Evolutionary conservation across 495 filamentous ascomycete species (phyloP).

Genomic region (Penicillium turbatum): DNA sequence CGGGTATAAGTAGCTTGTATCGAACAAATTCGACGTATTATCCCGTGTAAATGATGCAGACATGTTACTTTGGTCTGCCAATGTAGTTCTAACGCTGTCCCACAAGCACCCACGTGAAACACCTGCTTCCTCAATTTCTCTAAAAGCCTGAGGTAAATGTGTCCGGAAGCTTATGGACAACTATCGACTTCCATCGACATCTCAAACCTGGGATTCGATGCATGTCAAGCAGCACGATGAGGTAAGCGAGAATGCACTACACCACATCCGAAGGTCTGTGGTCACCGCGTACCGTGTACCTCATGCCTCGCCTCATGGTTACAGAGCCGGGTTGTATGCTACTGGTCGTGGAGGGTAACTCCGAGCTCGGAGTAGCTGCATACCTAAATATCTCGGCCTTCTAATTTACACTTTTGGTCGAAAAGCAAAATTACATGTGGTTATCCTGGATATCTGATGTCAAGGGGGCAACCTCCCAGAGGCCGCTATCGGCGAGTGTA

Average conservation of each 20-base stretch:
- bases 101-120: neutral
- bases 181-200: too few relatives aligned
- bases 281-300: neutral
- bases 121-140: neutral
- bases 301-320: neutral
- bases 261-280: neutral
- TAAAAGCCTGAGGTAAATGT: too few relatives aligned
- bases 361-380: neutral
- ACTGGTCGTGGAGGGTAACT: neutral
- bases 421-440: neutral
- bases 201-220: too few relatives aligned
- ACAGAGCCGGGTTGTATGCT: slow-evolving; percentile 2
- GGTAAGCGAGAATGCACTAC: neutral
- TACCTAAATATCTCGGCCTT: neutral
- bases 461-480: neutral
- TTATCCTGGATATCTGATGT: neutral
- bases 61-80: neutral
- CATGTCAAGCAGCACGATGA: neutral
- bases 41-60: neutral
- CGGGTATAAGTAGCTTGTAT: neutral
- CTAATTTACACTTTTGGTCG: neutral
- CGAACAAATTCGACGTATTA: neutral
- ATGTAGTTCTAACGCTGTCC: neutral
- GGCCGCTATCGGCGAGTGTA: neutral
- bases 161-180: too few relatives aligned